phyloP scores from a whole-genome alignment of 441 rosid species.

The Gossypium laxum region DNA sequence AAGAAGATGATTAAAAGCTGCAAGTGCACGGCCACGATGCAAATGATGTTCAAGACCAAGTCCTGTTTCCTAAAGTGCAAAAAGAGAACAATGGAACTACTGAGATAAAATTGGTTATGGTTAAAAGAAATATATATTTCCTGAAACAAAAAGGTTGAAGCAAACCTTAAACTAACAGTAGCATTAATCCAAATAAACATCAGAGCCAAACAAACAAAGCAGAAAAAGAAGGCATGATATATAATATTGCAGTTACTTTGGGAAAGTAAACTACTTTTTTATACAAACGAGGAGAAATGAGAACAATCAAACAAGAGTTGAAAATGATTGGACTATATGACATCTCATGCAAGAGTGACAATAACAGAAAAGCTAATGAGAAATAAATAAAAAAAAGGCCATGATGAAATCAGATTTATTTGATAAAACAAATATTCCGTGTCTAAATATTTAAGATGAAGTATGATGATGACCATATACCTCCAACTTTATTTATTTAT shows the following conservation, averaged over 20 bases:
- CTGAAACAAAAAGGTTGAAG: slow-evolving; percentile 5
- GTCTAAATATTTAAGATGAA: background rate
- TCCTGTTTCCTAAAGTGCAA: slow-evolving; percentile 62
- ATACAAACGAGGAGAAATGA: background rate
- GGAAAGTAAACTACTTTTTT: background rate
- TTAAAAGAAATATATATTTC: background rate
- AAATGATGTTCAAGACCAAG: slow-evolving; percentile 85
- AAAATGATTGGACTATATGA: background rate
- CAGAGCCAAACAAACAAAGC: background rate
- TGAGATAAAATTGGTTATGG: background rate
- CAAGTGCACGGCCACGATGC: slow-evolving; percentile 95
- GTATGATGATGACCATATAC: background rate
- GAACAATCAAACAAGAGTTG: background rate
- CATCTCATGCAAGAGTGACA: background rate
- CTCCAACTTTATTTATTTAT: background rate
- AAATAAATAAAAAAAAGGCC: background rate
- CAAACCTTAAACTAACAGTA: background rate
- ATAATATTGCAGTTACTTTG: background rate
- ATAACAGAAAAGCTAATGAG: background rate
- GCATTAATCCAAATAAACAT: background rate
- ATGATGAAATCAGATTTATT: slow-evolving; percentile 5
- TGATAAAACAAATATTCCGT: background rate
- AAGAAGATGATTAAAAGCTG: slow-evolving; percentile 84
- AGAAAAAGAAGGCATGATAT: background rate
- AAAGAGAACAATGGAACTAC: background rate